phyloP scores from a whole-genome alignment of 1,284 basidiomycete species.

The Phlebopus sp. region DNA sequence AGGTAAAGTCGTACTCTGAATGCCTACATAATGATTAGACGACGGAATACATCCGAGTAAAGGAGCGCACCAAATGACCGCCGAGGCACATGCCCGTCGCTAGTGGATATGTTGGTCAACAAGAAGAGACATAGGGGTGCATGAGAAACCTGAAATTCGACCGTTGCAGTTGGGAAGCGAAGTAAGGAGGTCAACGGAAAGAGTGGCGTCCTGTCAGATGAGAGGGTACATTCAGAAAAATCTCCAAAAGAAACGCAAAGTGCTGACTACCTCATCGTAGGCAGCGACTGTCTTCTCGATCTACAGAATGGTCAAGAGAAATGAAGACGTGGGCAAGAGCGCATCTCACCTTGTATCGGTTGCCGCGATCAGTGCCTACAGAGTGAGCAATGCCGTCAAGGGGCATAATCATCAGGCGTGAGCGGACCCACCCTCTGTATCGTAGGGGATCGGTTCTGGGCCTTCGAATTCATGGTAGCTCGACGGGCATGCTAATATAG shows the following conservation, averaged over 20 bases:
- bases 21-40: conserved; percentile 36
- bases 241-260: not conserved
- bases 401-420: too few species aligned
- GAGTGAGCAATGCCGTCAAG: too few species aligned
- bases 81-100: conserved; percentile 86
- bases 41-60: not conserved
- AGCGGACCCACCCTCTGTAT: conserved; percentile 60
- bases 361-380: too few species aligned
- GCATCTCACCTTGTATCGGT: too few species aligned
- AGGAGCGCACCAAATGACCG: conserved; percentile 65
- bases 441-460: conserved; percentile 83
- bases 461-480: conserved; percentile 90
- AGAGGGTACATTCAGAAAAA: conserved; percentile 4
- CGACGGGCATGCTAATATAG: conserved; percentile 66
- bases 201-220: conserved; percentile 62
- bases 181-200: conserved; percentile 71
- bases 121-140: not conserved
- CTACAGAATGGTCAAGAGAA: conserved; percentile 36
- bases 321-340: too few species aligned
- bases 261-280: conserved; percentile 73
- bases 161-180: conserved; percentile 84
- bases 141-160: conserved; percentile 69
- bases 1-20: conserved; percentile 46
- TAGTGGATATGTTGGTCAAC: conserved; percentile 28
- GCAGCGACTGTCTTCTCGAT: conserved; percentile 81